phyloP scores from a whole-genome alignment of 768 basidiomycete genomes.

The Crassisporium funariophilum region DNA sequence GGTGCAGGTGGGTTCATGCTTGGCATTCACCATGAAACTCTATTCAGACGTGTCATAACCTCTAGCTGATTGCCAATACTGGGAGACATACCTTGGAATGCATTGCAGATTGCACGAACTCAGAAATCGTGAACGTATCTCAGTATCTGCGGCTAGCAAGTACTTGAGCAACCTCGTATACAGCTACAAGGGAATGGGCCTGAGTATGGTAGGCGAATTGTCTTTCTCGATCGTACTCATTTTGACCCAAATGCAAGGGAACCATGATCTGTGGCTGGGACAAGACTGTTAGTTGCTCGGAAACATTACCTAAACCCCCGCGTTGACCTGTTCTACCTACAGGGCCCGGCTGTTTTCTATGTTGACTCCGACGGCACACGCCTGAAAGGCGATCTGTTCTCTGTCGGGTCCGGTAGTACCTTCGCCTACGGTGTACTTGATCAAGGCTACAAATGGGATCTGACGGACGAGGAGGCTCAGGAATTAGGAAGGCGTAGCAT shows the following conservation, averaged over 20 bases:
- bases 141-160: conserved; percentile 98
- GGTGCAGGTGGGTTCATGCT: conserved; percentile 74
- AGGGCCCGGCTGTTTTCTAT: conserved; percentile 95
- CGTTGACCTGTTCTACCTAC: conserved; percentile 7
- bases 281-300: conserved; percentile 81
- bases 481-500: conserved; percentile 93
- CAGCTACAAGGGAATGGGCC: conserved; percentile 97
- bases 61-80: conserved; percentile 92
- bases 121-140: conserved; percentile 94
- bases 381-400: conserved; percentile 96
- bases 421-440: conserved; percentile 99
- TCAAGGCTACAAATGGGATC: conserved; percentile 92
- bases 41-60: conserved; percentile 3
- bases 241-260: conserved; percentile 53
- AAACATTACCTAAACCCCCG: neutral
- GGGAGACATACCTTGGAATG: conserved; percentile 99
- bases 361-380: conserved; percentile 97
- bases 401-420: conserved; percentile 96
- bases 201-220: conserved; percentile 83
- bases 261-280: conserved; percentile 99
- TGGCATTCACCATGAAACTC: neutral
- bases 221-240: neutral
- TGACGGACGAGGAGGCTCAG: conserved; percentile 90
- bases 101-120: conserved; percentile 97
- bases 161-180: conserved; percentile 97